Conservation (phyloP, 2,329 filamentous ascomycete species). For the Colletotrichum musae region DNA sequence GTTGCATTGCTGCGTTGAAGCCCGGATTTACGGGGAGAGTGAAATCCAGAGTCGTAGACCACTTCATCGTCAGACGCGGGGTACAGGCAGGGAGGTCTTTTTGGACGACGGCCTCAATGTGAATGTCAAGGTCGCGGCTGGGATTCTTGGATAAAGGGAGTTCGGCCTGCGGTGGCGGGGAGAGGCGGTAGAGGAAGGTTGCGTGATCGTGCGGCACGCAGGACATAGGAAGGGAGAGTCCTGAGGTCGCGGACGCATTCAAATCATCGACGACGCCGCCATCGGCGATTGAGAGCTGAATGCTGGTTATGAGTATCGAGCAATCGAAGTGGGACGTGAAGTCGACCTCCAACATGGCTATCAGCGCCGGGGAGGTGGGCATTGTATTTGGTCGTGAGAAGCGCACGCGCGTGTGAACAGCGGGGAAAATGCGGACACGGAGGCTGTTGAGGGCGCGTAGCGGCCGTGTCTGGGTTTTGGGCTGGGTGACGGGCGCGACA, state of each 20-base stretch:
- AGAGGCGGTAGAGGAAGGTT: constrained; percentile 80
- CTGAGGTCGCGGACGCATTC: constrained; percentile 59
- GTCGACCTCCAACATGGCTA: constrained; percentile 82
- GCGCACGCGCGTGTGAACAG: constrained; percentile 79
- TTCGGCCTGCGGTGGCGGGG: constrained; percentile 63
- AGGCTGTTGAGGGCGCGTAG: constrained; percentile 75
- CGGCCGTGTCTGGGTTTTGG: constrained; percentile 73
- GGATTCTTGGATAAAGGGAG: constrained; percentile 58
- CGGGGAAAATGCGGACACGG: constrained; percentile 75
- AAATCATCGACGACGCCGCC: constrained; percentile 74
- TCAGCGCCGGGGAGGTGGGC: constrained; percentile 72
- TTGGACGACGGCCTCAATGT: constrained; percentile 72
- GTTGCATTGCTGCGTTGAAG: constrained; percentile 69
- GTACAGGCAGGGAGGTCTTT: constrained; percentile 70
- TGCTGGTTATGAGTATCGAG: constrained; percentile 72
- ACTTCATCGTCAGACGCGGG: constrained; percentile 75
- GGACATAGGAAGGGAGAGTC: constrained; percentile 68
- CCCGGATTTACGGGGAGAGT: constrained; percentile 75
- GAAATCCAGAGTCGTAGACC: constrained; percentile 80
- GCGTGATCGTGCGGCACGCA: constrained; percentile 82
- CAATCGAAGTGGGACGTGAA: constrained; percentile 80
- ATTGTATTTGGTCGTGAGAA: constrained; percentile 76
- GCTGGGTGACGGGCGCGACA: constrained; percentile 77
- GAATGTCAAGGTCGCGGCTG: constrained; percentile 69
- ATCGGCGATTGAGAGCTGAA: constrained; percentile 70